Evolutionary conservation across 2,329 filamentous ascomycete species (phyloP).

Genomic region (Colletotrichum costaricense): DNA sequence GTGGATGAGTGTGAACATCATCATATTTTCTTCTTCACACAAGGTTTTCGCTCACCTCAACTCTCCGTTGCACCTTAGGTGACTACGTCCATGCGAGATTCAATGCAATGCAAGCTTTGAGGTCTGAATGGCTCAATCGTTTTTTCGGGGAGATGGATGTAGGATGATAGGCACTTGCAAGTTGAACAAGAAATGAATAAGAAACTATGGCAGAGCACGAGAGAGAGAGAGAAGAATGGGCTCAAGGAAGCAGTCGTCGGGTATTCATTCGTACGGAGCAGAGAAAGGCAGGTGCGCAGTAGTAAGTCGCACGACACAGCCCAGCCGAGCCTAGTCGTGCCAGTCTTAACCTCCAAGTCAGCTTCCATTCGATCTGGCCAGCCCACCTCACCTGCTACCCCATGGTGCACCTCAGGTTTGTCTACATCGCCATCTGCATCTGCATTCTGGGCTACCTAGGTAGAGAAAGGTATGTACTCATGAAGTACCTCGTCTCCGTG

Average conservation of each 20-base stretch:
- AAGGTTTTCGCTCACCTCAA: conserved; percentile 22
- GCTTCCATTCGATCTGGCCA: neutral
- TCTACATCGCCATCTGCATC: too few species aligned
- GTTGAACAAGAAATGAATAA: neutral
- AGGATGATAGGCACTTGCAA: neutral
- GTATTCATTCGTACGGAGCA: neutral
- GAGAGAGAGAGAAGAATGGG: neutral
- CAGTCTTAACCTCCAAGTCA: neutral
- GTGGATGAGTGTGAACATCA: neutral
- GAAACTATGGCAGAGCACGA: neutral
- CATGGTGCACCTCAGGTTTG: neutral
- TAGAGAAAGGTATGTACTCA: neutral
- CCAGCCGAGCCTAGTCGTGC: neutral
- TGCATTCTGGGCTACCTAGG: neutral
- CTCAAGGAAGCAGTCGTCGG: neutral
- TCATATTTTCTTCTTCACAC: conserved; percentile 16
- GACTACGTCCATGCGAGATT: neutral
- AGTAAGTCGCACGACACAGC: conserved; percentile 5
- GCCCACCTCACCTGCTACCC: conserved; percentile 1
- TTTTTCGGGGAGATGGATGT: neutral
- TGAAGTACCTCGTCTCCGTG: neutral
- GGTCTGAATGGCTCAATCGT: neutral
- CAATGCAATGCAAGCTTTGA: neutral
- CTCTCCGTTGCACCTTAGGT: neutral
- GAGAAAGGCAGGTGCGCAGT: neutral